Conservation (phyloP, 2,329 filamentous ascomycete species). For the Epichloe sibirici region DNA sequence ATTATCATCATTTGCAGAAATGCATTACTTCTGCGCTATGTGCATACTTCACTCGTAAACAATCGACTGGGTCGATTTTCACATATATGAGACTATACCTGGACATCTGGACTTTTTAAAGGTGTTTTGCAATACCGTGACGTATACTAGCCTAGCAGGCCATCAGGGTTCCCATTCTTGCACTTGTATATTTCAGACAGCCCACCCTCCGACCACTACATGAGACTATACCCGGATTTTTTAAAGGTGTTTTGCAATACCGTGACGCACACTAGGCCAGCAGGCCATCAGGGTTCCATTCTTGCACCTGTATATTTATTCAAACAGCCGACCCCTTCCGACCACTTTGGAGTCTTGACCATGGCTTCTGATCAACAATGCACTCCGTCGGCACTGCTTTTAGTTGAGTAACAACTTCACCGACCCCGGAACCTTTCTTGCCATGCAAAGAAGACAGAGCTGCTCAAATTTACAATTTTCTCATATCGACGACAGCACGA, state of each 20-base stretch:
- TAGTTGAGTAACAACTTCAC: background rate
- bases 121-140: background rate
- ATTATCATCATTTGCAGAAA: too few species aligned
- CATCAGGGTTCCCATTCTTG: slow-evolving; percentile 1
- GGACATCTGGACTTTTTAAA: background rate
- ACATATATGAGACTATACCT: background rate
- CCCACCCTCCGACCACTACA: background rate
- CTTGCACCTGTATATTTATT: background rate
- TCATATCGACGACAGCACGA: slow-evolving; percentile 73
- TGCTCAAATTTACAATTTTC: slow-evolving; percentile 18
- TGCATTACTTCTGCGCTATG: too few species aligned
- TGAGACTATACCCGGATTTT: background rate
- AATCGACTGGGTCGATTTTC: background rate
- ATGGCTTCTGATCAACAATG: background rate
- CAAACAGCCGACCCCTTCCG: background rate
- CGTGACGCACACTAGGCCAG: background rate
- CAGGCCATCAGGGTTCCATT: background rate
- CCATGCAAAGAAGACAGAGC: background rate
- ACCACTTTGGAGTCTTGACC: background rate
- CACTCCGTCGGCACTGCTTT: background rate
- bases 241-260: background rate
- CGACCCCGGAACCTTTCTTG: background rate
- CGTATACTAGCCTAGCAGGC: background rate
- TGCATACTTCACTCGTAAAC: background rate
- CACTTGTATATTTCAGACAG: too few species aligned